These are phyloP conservation scores for Fusarium foetens DNA, from an alignment of 2,329 filamentous ascomycete species.

Conservation along the genomic window DNA sequence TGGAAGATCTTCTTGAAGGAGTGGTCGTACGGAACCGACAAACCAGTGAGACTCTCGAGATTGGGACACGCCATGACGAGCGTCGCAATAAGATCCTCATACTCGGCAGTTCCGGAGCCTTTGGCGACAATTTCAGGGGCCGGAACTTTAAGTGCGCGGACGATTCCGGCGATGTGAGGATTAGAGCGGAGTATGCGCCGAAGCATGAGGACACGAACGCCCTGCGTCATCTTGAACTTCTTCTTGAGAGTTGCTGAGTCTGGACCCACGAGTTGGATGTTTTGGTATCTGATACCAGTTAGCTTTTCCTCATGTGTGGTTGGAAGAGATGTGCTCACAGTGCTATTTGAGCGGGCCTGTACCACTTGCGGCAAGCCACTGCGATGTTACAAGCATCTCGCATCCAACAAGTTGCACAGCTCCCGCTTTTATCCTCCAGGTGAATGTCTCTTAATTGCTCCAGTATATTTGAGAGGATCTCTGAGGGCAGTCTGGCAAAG, in stretches of 20 bases:
- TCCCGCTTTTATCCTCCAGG: constrained; percentile 57
- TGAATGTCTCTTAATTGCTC: constrained; percentile 64
- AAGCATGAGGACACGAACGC: constrained; percentile 65
- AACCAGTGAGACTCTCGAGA: constrained; percentile 67
- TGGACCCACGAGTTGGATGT: constrained; percentile 68
- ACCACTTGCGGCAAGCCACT: constrained; percentile 62
- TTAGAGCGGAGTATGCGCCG: constrained; percentile 66
- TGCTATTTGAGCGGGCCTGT: constrained; percentile 60
- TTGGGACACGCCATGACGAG: constrained; percentile 74
- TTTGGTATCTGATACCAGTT: constrained; percentile 59
- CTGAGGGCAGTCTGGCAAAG: constrained; percentile 66
- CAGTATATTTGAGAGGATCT: constrained; percentile 68
- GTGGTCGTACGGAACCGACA: constrained; percentile 65
- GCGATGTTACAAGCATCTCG: constrained; percentile 65
- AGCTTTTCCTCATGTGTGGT: constrained; percentile 9
- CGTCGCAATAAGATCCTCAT: constrained; percentile 68
- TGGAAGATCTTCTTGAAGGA: constrained; percentile 67
- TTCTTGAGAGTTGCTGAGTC: constrained; percentile 67
- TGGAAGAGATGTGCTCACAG: constrained; percentile 54
- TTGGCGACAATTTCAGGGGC: constrained; percentile 55
- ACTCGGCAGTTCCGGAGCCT: constrained; percentile 55
- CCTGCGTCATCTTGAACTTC: constrained; percentile 63
- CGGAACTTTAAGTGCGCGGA: constrained; percentile 66
- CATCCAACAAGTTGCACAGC: constrained; percentile 74
- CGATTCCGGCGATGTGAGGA: constrained; percentile 62